Conservation (phyloP, 208 protist species). For the Acanthamoeba healyi region DNA sequence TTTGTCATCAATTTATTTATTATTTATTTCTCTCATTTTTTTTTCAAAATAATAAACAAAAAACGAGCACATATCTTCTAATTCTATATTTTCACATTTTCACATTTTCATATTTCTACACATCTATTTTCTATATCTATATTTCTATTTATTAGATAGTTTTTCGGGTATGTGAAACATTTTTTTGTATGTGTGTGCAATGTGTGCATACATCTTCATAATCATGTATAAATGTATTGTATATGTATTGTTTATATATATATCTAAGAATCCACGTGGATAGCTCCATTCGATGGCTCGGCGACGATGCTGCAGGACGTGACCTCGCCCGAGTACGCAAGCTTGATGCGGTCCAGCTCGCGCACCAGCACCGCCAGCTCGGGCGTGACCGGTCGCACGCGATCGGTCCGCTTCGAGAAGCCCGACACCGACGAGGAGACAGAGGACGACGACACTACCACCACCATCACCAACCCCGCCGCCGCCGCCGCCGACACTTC, state of each 20-base stretch:
- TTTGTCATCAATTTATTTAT: background rate
- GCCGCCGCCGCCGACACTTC: too few relatives aligned
- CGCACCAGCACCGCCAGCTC: background rate
- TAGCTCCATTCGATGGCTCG: background rate
- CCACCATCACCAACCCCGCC: background rate
- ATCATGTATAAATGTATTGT: background rate
- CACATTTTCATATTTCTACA: background rate
- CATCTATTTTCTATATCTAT: background rate
- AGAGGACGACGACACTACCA: background rate
- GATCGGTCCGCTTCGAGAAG: background rate
- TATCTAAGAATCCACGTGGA: background rate
- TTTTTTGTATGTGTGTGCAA: too few relatives aligned
- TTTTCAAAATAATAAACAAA: background rate
- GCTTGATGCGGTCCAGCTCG: too few relatives aligned
- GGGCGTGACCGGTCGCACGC: background rate
- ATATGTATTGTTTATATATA: background rate
- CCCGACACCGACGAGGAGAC: background rate
- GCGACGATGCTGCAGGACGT: constrained; percentile 16
- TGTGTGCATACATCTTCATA: too few relatives aligned
- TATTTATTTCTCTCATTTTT: background rate
- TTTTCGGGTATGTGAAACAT: background rate
- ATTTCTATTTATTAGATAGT: background rate
- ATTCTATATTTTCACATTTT: background rate
- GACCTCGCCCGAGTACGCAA: background rate
- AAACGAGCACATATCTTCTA: background rate